Evolutionary conservation across 1,139 yeast species (phyloP), one percentile per base, ranked within the genome.

Genomic region (Geotrichum europaeum): DNA sequence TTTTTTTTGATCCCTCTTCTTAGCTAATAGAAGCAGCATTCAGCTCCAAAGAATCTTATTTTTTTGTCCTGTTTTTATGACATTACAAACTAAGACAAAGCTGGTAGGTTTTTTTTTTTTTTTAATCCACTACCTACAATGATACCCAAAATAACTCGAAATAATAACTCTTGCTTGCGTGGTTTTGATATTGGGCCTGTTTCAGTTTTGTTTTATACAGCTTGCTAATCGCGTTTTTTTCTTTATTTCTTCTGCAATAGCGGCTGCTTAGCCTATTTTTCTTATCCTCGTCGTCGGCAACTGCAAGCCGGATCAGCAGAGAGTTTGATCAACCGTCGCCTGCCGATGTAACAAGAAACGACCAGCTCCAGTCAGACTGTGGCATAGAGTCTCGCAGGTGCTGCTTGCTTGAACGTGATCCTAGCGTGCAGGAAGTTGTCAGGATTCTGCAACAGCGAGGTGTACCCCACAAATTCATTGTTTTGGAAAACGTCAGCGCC

Each of bases 401-500:
- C 13, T 45, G 43, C 3, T 30, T 30, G 6, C 24, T 51, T 18
- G 55, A 53, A 32, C 18, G 25, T 9, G 60, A 57, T 51, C 10
- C 18, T 30, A 49, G 43, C 18, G 18, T 57, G n/a, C 51, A 47
- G 15, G 54, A 57, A 15, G 36, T 53, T 24, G 25, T 36, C 13
- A 25, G 28, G 13, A 15, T 20, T 9, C 49, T 57, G 13, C 12
- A 32, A 5, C 20, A 32, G 30, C 45, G 49, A 36, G 51, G 54
- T 20, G 43, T 53, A 1, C 55, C 60, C 2, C 40, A 40, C 34
- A 60, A 61, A 12, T 7, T 15, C 13, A 20, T 61, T 15, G 30
- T 55, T 12, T n/a, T 47, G n/a, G 63, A 61, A 51, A 61, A 53
- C 34, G 34, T 58, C 32, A 47, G 32, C 34, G 55, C 67, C 6